Evolutionary conservation across 2,329 filamentous ascomycete species (phyloP).

Genomic region (Metarhizium sp.): DNA sequence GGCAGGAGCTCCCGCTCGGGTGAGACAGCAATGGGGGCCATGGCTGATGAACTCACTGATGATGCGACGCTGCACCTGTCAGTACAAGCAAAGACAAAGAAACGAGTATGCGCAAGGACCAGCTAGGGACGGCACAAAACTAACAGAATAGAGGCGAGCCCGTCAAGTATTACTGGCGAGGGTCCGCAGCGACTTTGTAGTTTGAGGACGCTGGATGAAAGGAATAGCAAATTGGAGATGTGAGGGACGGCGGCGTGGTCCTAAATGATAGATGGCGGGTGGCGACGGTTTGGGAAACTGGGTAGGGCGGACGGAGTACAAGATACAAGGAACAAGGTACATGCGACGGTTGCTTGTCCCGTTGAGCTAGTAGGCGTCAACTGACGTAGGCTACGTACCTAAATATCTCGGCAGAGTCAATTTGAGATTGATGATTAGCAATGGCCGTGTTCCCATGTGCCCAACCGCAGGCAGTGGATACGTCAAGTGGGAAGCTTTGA

Average conservation of each 20-base stretch:
- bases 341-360: not conserved
- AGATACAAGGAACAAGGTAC: not conserved
- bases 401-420: too few species aligned
- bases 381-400: too few species aligned
- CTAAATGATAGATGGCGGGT: not conserved
- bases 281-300: conserved; percentile 1
- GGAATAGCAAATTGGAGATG: not conserved
- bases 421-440: too few species aligned
- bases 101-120: not conserved
- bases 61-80: not conserved
- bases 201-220: not conserved
- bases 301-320: not conserved
- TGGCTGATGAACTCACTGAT: conserved; percentile 15
- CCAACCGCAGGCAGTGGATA: too few species aligned
- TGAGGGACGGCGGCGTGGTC: conserved; percentile 4
- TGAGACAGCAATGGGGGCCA: conserved; percentile 49
- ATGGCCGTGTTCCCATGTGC: too few species aligned
- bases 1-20: conserved; percentile 31
- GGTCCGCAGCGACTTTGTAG: conserved; percentile 1
- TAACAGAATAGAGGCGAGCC: not conserved
- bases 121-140: not conserved
- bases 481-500: not conserved
- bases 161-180: not conserved
- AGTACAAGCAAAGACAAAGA: not conserved
- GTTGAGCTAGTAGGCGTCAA: not conserved